phyloP scores from a whole-genome alignment of 441 rosid species.

The Eugenia klotzschiana region DNA sequence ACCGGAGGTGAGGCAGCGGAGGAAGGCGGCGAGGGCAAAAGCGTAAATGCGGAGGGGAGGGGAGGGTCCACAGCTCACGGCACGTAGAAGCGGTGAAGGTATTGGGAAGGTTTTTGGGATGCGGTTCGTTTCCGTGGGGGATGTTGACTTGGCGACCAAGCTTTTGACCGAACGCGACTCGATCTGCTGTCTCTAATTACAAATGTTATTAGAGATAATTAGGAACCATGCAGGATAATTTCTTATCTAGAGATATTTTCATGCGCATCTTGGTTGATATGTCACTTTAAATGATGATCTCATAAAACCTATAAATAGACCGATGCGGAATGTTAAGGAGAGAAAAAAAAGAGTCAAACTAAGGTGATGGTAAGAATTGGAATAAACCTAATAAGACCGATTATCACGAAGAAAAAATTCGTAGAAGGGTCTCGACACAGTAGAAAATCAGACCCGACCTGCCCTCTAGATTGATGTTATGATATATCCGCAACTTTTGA shows the following conservation, averaged over 20 bases:
- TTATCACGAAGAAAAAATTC: background rate
- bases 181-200: too few relatives aligned
- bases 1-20: background rate
- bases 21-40: background rate
- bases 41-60: background rate
- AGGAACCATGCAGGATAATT: too few relatives aligned
- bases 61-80: background rate
- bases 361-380: background rate
- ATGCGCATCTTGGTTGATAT: too few relatives aligned
- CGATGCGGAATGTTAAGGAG: background rate
- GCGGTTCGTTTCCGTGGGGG: background rate
- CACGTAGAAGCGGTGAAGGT: background rate
- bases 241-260: too few relatives aligned
- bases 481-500: background rate
- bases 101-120: background rate
- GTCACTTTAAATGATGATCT: too few relatives aligned
- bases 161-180: background rate
- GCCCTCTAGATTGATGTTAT: background rate
- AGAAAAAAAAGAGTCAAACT: too few relatives aligned
- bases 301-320: too few relatives aligned
- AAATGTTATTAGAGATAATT: too few relatives aligned
- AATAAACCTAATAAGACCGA: accelerated
- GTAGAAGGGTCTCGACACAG: background rate
- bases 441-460: background rate
- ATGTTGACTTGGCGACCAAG: background rate